Evolutionary conservation across 108 stramenopile species (phyloP), one percentile per base, ranked within the genome.

Genomic region (Cyclotella cryptica): DNA sequence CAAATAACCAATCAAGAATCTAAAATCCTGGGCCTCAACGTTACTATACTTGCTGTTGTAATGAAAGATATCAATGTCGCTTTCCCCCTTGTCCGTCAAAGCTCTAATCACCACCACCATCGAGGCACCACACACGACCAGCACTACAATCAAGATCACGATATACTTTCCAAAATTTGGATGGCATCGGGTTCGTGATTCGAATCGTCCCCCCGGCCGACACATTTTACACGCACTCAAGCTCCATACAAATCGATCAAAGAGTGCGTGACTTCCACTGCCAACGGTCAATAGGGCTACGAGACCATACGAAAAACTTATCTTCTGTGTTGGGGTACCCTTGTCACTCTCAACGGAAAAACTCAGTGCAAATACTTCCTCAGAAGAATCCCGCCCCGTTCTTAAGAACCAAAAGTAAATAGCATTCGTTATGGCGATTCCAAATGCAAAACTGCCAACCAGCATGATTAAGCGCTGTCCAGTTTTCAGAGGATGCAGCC

Each of bases 271-370:
- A 22, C 86, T 61, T 1, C 58, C 77, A 59, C 89, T 82, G 22
- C 93, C 93, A 12, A 90, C 58, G 28, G 93, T 94, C 84, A 88
- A 86, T 26, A 94, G 58, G 4, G 81, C 18, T 4, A 90, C 43
- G 78, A 89, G 82, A 19, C 91, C 85, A 22, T 75, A 57, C 27
- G 78, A 61, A 39, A 61, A 30, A 61, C 60, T 61, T 15, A 61
- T 61, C 11, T 29, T 61, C 29, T 15, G 14, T 18, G 55, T 26
- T 22, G 55, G 24, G 1, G 55, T 49, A 61, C 60, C 60, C 12
- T 39, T 14, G 19, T 39, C 19, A 61, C 60, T 39, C 29, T 61
- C 83, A 12, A 83, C 55, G 17, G 70, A 57, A 22, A 85, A 26
- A 18, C 65, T 72, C 29, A 73, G 51, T 18, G 77, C 44, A 42